phyloP scores from a whole-genome alignment of 352 stramenopile genomes.

The Globisporangium radiosum region DNA sequence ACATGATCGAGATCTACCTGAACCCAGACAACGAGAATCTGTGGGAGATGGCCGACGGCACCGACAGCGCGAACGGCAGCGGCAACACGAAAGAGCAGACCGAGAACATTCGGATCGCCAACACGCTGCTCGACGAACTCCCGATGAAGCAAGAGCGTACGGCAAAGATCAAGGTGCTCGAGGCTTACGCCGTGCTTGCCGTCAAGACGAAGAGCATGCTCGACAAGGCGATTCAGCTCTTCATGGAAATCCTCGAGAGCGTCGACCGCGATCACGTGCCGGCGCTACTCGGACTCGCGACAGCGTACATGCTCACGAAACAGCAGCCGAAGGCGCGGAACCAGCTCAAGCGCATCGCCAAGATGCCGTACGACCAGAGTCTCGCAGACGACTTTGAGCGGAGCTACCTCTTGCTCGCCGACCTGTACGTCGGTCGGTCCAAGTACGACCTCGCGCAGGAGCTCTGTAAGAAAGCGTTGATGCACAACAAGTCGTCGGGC shows the following conservation, averaged over 20 bases:
- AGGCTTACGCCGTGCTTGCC: constrained; percentile 82
- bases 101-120: constrained; percentile 85
- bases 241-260: constrained; percentile 88
- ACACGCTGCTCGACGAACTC: constrained; percentile 85
- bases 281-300: constrained; percentile 84
- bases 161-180: constrained; percentile 72
- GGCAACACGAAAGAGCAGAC: constrained; percentile 67
- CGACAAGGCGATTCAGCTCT: constrained; percentile 85
- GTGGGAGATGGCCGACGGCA: constrained; percentile 57
- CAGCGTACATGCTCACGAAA: constrained; percentile 91
- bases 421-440: constrained; percentile 88
- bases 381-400: constrained; percentile 91
- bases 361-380: constrained; percentile 87
- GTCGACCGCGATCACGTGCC: constrained; percentile 87
- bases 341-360: constrained; percentile 93
- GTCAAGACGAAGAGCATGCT: constrained; percentile 79
- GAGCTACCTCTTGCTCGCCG: constrained; percentile 90
- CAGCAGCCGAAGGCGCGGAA: constrained; percentile 90
- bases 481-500: constrained; percentile 90
- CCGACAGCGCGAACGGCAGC: constrained; percentile 6
- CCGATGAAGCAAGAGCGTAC: constrained; percentile 42
- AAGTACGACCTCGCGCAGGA: constrained; percentile 93
- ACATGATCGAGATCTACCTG: constrained; percentile 94
- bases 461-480: constrained; percentile 89
- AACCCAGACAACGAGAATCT: constrained; percentile 92